phyloP scores from a whole-genome alignment of 305 asterid species.

The Fraxinus baroniana region DNA sequence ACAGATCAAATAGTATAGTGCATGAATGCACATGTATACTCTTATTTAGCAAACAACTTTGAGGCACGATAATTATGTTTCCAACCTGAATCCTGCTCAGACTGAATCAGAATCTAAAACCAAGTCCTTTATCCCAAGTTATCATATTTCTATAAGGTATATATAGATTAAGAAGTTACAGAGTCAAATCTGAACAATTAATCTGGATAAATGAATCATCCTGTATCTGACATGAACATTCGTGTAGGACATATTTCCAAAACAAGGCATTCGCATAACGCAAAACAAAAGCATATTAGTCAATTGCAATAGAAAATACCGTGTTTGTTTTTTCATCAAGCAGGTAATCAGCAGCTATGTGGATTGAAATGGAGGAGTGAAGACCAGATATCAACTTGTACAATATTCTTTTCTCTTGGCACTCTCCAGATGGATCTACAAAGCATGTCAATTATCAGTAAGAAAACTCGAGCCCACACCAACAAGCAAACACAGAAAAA shows the following conservation, averaged over 20 bases:
- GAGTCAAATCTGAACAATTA: not conserved
- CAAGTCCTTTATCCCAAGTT: not conserved
- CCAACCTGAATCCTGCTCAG: not conserved
- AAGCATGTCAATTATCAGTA: constrained; percentile 15
- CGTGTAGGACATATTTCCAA: constrained; percentile 1
- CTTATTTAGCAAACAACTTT: not conserved
- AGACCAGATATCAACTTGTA: constrained; percentile 79
- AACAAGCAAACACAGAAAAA: not conserved
- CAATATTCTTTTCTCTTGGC: constrained; percentile 65
- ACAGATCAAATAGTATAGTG: not conserved
- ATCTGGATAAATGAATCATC: not conserved
- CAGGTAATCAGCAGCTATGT: constrained; percentile 64
- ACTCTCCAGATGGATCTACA: constrained; percentile 60
- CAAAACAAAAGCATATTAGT: constrained; percentile 12
- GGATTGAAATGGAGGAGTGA: constrained; percentile 77
- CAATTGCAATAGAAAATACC: constrained; percentile 32
- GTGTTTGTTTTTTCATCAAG: constrained; percentile 60
- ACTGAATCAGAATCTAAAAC: not conserved
- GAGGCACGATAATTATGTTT: not conserved
- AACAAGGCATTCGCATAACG: constrained; percentile 5
- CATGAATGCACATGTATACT: not conserved
- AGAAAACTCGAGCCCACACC: not conserved
- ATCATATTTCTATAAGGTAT: not conserved
- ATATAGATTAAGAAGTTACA: not conserved
- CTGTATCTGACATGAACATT: not conserved